These are phyloP conservation scores for Phyllosticta citribraziliensis DNA, from an alignment of 2,329 filamentous ascomycete genomes.

Conservation along the genomic window DNA sequence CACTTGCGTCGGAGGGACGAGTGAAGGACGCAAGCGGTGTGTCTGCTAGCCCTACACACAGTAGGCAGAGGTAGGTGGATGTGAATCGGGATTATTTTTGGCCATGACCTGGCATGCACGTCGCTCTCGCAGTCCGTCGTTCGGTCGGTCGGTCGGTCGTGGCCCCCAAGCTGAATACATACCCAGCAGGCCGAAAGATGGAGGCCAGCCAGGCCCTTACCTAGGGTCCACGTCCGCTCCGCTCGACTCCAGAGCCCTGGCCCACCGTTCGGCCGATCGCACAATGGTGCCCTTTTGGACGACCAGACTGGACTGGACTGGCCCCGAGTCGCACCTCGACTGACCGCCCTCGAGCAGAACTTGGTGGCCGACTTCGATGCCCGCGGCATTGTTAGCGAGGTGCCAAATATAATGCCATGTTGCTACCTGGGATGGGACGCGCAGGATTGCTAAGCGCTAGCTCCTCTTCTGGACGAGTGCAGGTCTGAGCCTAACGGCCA, in stretches of 20 bases:
- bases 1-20: background rate
- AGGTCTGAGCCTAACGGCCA: conserved; percentile 17
- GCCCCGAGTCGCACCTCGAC: background rate
- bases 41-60: background rate
- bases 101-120: background rate
- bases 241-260: background rate
- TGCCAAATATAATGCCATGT: conserved; percentile 18
- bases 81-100: background rate
- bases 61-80: no score
- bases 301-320: background rate
- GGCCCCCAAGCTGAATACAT: background rate
- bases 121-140: background rate
- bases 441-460: conserved; percentile 11
- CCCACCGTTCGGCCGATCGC: conserved; percentile 7
- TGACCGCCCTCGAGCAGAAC: background rate
- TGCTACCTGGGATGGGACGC: conserved; percentile 3
- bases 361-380: background rate
- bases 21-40: background rate
- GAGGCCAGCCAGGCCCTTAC: conserved; percentile 1
- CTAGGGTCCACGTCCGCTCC: background rate
- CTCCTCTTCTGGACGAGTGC: conserved; percentile 12
- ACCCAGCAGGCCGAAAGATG: no score
- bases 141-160: background rate
- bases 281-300: conserved; percentile 10
- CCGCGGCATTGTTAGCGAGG: background rate